Base-by-base conservation (phyloP, 371 early-diverging fungal genomes). In the Basidiobolus meristosporus region DNA sequence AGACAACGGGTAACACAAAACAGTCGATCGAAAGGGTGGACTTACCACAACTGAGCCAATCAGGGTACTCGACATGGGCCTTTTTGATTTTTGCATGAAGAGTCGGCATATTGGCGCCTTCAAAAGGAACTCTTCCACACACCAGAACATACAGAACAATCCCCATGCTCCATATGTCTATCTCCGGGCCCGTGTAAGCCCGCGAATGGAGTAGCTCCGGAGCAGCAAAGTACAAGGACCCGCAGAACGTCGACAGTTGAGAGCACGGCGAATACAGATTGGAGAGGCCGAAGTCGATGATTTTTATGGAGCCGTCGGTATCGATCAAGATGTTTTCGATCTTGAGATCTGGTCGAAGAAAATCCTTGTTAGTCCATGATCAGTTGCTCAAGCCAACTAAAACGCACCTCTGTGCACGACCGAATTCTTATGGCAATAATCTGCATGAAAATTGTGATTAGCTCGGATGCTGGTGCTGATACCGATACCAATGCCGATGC, bases 191-290 rank as follows among this genome's bases (percentile, higher is more conserved):
- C 1, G 68, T 70, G 47, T 96, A 96, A 4, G 77, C 70, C 36
- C 70, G 67, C 2, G 91, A 92, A 31, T 68, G 66, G n/a, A 97
- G 57, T 30, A 98, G 54, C 55, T 97, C 98, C 3, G 98, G 98
- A 1, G 96, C 90, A 14, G 93, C 96, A 77, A 91, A 98, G 52
- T 95, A 91, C 9, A 90, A 62, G 15, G 89, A 86, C n/a, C 98
- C 96, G 50, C 93, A 96, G 49, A 87, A 92, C 0, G 96, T 96
- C 7, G 73, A 75, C 28, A 92, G 60, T 31, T 70, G 70, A 6
- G 64, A 65, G 32, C 75, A 69, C 26, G 77, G 75, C 18, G 82
- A 84, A 56, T 81, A 93, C 17, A 90, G 60, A 53, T 91, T 93
- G 14, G 89, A 79, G 26, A 98, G 67, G 2, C 98, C 98, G 73